Evolutionary conservation across 768 basidiomycete species (phyloP).

Genomic region (Boletus speciosus): DNA sequence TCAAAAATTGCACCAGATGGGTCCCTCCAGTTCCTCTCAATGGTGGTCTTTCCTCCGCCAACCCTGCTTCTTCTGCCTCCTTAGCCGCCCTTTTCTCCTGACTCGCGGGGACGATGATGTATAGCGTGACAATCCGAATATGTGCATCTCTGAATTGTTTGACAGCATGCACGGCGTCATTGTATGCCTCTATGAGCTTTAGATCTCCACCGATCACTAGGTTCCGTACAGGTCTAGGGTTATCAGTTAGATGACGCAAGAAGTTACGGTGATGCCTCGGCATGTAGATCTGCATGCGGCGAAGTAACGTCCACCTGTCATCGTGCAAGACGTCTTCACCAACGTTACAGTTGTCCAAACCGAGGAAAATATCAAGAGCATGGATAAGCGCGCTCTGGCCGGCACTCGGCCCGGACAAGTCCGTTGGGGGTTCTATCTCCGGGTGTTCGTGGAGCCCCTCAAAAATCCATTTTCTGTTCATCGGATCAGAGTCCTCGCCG

Average conservation of each 20-base stretch:
- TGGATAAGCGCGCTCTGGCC: conserved; percentile 81
- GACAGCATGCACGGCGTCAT: conserved; percentile 58
- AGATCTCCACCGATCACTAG: conserved; percentile 40
- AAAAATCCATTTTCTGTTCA: conserved; percentile 50
- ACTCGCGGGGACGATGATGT: conserved; percentile 69
- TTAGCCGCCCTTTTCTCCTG: conserved; percentile 9
- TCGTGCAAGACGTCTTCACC: conserved; percentile 5
- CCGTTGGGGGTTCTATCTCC: conserved; percentile 40
- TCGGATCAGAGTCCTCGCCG: conserved; percentile 56
- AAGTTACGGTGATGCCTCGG: conserved; percentile 78
- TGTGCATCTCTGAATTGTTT: conserved; percentile 76
- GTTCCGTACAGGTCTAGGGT: conserved; percentile 57
- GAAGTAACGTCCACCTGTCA: conserved; percentile 46
- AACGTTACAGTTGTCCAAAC: conserved; percentile 49
- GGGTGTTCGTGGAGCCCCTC: conserved; percentile 53
- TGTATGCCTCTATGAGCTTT: conserved; percentile 53
- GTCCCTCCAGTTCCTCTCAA: conserved; percentile 81
- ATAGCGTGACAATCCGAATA: conserved; percentile 69
- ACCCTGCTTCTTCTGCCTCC: conserved; percentile 6
- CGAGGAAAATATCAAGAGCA: conserved; percentile 68
- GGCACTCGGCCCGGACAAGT: conserved; percentile 76
- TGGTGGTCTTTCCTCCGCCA: conserved; percentile 23
- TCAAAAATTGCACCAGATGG: conserved; percentile 71
- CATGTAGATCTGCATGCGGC: conserved; percentile 81
- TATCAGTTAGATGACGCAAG: conserved; percentile 58